Evolutionary conservation across 129 eudicot species (phyloP).

Genomic region (Ambrosia trifida): DNA sequence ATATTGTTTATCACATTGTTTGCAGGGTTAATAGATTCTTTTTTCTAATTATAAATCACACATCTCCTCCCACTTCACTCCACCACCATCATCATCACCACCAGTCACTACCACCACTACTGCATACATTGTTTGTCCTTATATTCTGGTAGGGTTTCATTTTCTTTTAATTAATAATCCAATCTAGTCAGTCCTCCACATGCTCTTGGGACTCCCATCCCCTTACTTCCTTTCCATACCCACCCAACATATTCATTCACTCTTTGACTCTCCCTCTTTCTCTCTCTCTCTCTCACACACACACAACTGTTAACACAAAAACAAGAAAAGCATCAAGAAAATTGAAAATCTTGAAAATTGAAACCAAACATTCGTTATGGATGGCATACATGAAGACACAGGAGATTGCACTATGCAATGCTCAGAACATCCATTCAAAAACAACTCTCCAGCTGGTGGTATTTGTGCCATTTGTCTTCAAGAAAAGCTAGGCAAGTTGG

Average conservation of each 20-base stretch:
- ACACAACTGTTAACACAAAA: constrained; percentile 10
- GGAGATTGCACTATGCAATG: constrained; percentile 70
- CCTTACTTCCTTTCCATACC: constrained; percentile 39
- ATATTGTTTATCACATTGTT: constrained; percentile 15
- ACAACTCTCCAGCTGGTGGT: constrained; percentile 64
- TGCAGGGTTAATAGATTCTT: constrained; percentile 31
- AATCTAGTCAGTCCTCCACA: constrained; percentile 67
- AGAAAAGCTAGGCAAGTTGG: constrained; percentile 88
- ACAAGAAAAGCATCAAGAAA: neutral
- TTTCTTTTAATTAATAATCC: constrained; percentile 34
- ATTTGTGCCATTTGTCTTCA: constrained; percentile 92
- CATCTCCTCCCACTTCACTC: neutral
- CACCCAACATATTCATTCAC: constrained; percentile 30
- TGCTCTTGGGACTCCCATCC: constrained; percentile 61
- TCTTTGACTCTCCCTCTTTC: constrained; percentile 16
- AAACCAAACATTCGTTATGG: constrained; percentile 34
- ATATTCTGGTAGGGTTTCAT: constrained; percentile 32
- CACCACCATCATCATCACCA: too few relatives aligned
- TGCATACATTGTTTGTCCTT: constrained; percentile 40
- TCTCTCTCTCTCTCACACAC: constrained; percentile 9
- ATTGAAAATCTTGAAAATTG: neutral
- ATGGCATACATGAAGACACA: constrained; percentile 60
- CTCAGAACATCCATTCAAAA: constrained; percentile 64
- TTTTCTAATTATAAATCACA: constrained; percentile 22
- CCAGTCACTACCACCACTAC: constrained; percentile 11